Evolutionary conservation across 108 stramenopile genomes (phyloP).

Genomic region (Cyclotella baltica): DNA sequence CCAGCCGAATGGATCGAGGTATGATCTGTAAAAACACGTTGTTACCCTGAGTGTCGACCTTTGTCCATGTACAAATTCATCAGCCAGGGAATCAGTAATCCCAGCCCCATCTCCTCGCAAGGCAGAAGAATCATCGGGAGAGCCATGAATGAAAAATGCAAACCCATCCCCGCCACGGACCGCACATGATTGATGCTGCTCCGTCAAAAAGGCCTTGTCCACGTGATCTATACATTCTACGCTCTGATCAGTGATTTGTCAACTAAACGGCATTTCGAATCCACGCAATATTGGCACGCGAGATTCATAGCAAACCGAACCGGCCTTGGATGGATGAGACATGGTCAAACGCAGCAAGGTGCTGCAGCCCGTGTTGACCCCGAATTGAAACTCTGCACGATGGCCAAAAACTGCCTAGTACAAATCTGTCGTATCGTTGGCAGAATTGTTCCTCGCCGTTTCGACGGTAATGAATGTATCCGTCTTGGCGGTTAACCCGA

Average conservation of each 20-base stretch:
- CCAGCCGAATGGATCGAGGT: slow-evolving; percentile 63
- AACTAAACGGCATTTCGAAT: slow-evolving; percentile 57
- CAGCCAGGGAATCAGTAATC: slow-evolving; percentile 64
- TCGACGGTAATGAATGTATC: slow-evolving; percentile 37
- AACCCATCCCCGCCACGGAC: slow-evolving; percentile 90
- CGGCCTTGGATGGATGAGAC: slow-evolving; percentile 48
- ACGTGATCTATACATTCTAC: slow-evolving; percentile 67
- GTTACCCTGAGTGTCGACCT: slow-evolving; percentile 62
- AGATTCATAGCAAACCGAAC: slow-evolving; percentile 52
- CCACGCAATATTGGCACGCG: slow-evolving; percentile 46
- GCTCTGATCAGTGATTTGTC: slow-evolving; percentile 71
- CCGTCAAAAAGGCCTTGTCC: slow-evolving; percentile 62
- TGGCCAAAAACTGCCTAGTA: slow-evolving; percentile 46
- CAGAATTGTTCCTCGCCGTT: slow-evolving; percentile 27
- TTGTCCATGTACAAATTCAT: slow-evolving; percentile 88
- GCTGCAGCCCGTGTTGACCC: slow-evolving; percentile 24
- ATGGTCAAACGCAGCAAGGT: slow-evolving; percentile 43
- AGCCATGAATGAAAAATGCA: slow-evolving; percentile 72
- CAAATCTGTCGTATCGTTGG: slow-evolving; percentile 25
- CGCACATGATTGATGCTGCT: slow-evolving; percentile 70
- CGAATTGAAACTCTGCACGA: slow-evolving; percentile 31
- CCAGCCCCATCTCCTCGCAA: slow-evolving; percentile 66
- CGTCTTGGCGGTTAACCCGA: slow-evolving; percentile 32
- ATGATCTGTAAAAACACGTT: slow-evolving; percentile 74
- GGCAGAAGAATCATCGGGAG: slow-evolving; percentile 42